Conservation (phyloP, 2,329 filamentous ascomycete genomes). For the Mycosphaerelloides madeirae region DNA sequence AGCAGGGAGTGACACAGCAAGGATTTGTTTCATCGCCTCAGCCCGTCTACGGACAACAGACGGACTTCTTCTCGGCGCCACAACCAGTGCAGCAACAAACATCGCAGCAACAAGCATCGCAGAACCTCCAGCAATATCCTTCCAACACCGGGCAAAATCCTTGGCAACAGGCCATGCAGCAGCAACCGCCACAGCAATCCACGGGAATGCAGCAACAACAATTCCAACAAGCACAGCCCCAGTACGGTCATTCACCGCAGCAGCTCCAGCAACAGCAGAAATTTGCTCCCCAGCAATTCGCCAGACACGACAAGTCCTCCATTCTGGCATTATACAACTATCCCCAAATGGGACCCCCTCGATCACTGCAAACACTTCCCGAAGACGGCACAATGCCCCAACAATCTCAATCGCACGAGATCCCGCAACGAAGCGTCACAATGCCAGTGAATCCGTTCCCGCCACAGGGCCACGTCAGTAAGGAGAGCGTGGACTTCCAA, state of each 20-base stretch:
- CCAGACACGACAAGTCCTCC: constrained; percentile 62
- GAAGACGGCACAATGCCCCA: constrained; percentile 30
- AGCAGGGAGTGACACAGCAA: constrained; percentile 32
- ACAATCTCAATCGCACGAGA: constrained; percentile 22
- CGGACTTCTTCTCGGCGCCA: constrained; percentile 26
- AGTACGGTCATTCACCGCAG: constrained; percentile 30
- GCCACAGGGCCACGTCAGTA: constrained; percentile 50
- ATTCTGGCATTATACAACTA: constrained; percentile 73
- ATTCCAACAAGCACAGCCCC: constrained; percentile 32
- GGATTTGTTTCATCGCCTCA: constrained; percentile 24
- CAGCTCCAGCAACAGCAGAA: constrained; percentile 31
- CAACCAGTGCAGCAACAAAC: constrained; percentile 34
- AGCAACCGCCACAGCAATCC: constrained; percentile 17
- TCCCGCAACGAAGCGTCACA: constrained; percentile 34
- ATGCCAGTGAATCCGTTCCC: constrained; percentile 36
- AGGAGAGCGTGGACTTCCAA: constrained; percentile 64
- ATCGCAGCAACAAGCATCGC: constrained; percentile 26
- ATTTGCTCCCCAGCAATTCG: constrained; percentile 33
- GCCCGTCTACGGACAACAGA: constrained; percentile 23
- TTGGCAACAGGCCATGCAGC: constrained; percentile 13
- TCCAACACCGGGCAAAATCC: constrained; percentile 6
- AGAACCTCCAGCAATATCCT: constrained; percentile 4
- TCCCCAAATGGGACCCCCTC: constrained; percentile 48
- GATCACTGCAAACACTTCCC: constrained; percentile 33
- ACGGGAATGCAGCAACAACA: constrained; percentile 32